phyloP scores from a whole-genome alignment of 1,284 basidiomycete species.

The Malassezia equina region DNA sequence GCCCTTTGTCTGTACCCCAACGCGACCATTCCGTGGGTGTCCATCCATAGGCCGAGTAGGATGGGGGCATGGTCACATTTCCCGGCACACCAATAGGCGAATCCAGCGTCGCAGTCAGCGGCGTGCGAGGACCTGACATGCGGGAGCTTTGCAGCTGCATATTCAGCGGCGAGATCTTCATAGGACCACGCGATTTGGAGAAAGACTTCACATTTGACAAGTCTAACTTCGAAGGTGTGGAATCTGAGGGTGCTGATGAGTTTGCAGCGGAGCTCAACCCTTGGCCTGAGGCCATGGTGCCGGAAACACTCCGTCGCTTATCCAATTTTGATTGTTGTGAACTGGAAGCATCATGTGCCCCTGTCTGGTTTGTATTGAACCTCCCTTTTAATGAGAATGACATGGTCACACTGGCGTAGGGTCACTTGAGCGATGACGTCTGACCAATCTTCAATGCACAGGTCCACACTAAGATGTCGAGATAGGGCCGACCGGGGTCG shows the following conservation, averaged over 20 bases:
- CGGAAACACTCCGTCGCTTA: slow-evolving; percentile 39
- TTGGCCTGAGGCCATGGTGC: background rate
- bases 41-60: background rate
- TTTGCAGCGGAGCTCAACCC: background rate
- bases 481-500: background rate
- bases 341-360: background rate
- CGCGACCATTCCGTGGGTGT: slow-evolving; percentile 1
- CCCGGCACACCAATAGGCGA: background rate
- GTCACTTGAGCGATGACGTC: background rate
- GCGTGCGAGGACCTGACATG: background rate
- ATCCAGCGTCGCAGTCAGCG: background rate
- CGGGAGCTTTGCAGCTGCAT: background rate
- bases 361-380: slow-evolving; percentile 16
- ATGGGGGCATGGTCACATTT: background rate
- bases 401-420: slow-evolving; percentile 19
- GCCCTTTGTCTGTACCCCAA: background rate
- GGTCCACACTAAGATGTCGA: background rate
- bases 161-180: background rate
- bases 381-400: slow-evolving; percentile 44
- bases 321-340: background rate
- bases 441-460: background rate
- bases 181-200: background rate
- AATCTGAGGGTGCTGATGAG: background rate
- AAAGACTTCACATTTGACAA: background rate
- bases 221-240: background rate